phyloP scores from a whole-genome alignment of 106 monocot species.

The Acorus calamus region DNA sequence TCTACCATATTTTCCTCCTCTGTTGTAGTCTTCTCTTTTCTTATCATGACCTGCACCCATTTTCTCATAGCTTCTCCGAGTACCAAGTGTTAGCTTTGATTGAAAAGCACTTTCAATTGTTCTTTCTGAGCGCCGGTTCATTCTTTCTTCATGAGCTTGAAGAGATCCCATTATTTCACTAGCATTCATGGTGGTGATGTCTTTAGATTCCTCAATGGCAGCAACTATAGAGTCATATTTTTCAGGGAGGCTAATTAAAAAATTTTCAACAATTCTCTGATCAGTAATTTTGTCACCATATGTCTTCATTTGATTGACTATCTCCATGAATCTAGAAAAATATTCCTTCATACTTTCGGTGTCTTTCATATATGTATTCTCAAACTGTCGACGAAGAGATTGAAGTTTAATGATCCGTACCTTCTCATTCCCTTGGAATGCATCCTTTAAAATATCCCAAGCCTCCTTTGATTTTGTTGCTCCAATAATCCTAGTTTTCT shows the following conservation, averaged over 20 bases:
- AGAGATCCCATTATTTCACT: slow-evolving; percentile 2
- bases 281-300: slow-evolving; percentile 1
- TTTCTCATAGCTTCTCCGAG: not conserved
- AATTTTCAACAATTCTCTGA: slow-evolving; percentile 1
- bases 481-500: too few relatives aligned
- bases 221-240: slow-evolving; percentile 6
- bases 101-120: slow-evolving; percentile 4
- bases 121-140: not conserved
- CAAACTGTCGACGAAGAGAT: too few relatives aligned
- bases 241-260: not conserved
- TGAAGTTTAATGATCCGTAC: too few relatives aligned
- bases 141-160: slow-evolving; percentile 6
- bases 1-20: not conserved
- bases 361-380: too few relatives aligned
- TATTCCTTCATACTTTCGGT: not conserved
- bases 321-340: not conserved
- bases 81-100: not conserved
- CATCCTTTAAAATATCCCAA: too few relatives aligned
- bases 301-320: slow-evolving; percentile 1
- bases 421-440: too few relatives aligned
- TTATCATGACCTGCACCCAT: not conserved
- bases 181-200: not conserved
- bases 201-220: slow-evolving; percentile 5
- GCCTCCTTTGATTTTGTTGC: too few relatives aligned
- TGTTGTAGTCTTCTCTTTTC: not conserved